Conservation (phyloP, 2,329 filamentous ascomycete genomes). For the Domatiomyces catenatus region DNA sequence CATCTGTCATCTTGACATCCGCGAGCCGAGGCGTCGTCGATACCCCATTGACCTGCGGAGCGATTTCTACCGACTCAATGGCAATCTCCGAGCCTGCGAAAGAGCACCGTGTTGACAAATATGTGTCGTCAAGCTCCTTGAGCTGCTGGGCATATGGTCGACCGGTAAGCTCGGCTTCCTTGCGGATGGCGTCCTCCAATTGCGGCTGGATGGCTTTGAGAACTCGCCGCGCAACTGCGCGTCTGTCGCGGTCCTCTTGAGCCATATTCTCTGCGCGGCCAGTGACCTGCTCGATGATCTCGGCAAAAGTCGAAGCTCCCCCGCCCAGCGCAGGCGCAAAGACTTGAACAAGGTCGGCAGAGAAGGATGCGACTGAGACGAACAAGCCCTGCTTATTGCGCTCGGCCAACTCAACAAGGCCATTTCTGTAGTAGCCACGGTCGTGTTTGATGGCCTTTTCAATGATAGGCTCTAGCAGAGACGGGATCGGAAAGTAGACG, state of each 20-base stretch:
- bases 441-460: conserved; percentile 70
- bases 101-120: conserved; percentile 39
- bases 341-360: conserved; percentile 40
- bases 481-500: conserved; percentile 79
- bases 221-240: conserved; percentile 76
- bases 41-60: conserved; percentile 6
- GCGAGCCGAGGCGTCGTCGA: conserved; percentile 7
- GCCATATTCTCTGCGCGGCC: conserved; percentile 29
- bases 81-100: conserved; percentile 24
- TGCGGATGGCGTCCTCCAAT: conserved; percentile 58
- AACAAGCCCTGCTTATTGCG: conserved; percentile 43
- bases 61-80: conserved; percentile 10
- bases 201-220: conserved; percentile 66
- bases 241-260: conserved; percentile 61
- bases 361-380: conserved; percentile 46
- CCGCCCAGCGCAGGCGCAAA: conserved; percentile 41
- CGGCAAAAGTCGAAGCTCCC: conserved; percentile 30
- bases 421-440: conserved; percentile 31
- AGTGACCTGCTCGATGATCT: conserved; percentile 37
- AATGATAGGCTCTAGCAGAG: conserved; percentile 60
- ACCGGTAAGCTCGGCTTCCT: conserved; percentile 66
- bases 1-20: conserved; percentile 27
- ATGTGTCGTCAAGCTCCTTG: conserved; percentile 56
- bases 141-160: conserved; percentile 55
- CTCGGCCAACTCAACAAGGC: conserved; percentile 36